phyloP scores from a whole-genome alignment of 2,329 filamentous ascomycete species.

The Aspergillus novofumigatus region DNA sequence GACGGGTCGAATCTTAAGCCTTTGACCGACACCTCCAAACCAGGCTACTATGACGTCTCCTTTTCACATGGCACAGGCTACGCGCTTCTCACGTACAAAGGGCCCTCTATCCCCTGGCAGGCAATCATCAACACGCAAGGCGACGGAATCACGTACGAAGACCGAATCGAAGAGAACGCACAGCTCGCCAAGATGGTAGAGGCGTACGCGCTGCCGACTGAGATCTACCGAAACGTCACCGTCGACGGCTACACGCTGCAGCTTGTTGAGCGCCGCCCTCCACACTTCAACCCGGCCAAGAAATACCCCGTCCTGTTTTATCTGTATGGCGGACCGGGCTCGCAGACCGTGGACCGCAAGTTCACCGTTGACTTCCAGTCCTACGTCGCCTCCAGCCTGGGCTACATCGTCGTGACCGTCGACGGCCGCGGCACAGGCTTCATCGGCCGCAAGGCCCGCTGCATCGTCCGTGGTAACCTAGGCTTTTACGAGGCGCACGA shows the following conservation, averaged over 20 bases:
- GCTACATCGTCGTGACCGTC: slow-evolving; percentile 91
- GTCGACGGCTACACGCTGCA: slow-evolving; percentile 72
- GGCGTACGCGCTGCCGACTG: slow-evolving; percentile 74
- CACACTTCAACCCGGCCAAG: slow-evolving; percentile 78
- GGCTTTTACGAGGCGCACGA: slow-evolving; percentile 82
- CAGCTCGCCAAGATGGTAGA: slow-evolving; percentile 64
- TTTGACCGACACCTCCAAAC: slow-evolving; percentile 67
- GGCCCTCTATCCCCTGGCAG: slow-evolving; percentile 85
- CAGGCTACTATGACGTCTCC: slow-evolving; percentile 76
- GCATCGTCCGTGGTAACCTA: slow-evolving; percentile 75
- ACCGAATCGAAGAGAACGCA: slow-evolving; percentile 73
- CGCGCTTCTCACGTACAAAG: slow-evolving; percentile 76
- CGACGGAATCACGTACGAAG: slow-evolving; percentile 60
- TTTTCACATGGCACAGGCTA: slow-evolving; percentile 83
- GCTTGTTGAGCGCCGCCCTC: slow-evolving; percentile 78
- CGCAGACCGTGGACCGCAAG: slow-evolving; percentile 75
- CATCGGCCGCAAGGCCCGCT: slow-evolving; percentile 78
- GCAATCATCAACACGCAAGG: slow-evolving; percentile 81
- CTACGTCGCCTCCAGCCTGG: slow-evolving; percentile 77
- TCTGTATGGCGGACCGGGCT: slow-evolving; percentile 92
- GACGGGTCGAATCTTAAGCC: slow-evolving; percentile 70
- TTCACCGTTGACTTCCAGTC: slow-evolving; percentile 87
- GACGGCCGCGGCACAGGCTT: slow-evolving; percentile 92
- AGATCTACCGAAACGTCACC: slow-evolving; percentile 79
- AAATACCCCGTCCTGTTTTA: slow-evolving; percentile 93